Evolutionary conservation across 768 basidiomycete genomes (phyloP), one percentile per base, ranked within the genome.

Genomic region (Leucocoprinus sp.): DNA sequence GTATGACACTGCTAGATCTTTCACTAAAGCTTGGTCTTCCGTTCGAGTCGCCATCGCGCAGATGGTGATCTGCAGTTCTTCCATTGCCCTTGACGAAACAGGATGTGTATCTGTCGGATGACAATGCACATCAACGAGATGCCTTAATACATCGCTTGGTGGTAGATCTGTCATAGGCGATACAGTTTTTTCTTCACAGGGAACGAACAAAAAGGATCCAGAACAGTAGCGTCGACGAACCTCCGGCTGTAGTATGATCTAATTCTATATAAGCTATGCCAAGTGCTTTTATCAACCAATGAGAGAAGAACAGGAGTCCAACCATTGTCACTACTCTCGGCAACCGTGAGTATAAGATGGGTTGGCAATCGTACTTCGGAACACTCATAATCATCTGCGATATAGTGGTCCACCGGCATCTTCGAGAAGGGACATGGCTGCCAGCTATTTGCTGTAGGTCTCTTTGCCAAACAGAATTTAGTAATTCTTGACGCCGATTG

Each of bases 101-200:
- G 55, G 55, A 1, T 60, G 62, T 8, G 83, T 75, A 61, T 95
- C 93, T 3, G 88, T 92, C 2, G 93, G 92, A 64, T 97, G 93
- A 62, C 89, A 93, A 54, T 97, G 93, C 0, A 82, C 87, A 58
- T 96, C 93, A 43, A 82, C 72, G 46, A 97, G 66, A 54, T 88
- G 88, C 17, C 62, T 65, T 15, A 88, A 66, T 36, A 91, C 72
- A 39, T 59, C 54, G 41, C 55, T 49, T n/a, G 67, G 64, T 39
- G 63, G 46, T 39, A 45, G 28, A 44, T 50, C 49, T 14, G 47
- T 5, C 46, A 52, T 53, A 12, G 28, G 9, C 2, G 26, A 6
- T 37, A 9, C 24, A 27, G 18, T 37, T 37, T 12, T 15, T 11
- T 15, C n/a, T 7, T n/a, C 7, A 6, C 5, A 3, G 22, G 22